Percentiles rank a stretch among this genome's conserved stretches.
Evolutionary conservation across 805 yeast genomes (phyloP).

Genomic region (Metschnikowia drakensbergensis): DNA sequence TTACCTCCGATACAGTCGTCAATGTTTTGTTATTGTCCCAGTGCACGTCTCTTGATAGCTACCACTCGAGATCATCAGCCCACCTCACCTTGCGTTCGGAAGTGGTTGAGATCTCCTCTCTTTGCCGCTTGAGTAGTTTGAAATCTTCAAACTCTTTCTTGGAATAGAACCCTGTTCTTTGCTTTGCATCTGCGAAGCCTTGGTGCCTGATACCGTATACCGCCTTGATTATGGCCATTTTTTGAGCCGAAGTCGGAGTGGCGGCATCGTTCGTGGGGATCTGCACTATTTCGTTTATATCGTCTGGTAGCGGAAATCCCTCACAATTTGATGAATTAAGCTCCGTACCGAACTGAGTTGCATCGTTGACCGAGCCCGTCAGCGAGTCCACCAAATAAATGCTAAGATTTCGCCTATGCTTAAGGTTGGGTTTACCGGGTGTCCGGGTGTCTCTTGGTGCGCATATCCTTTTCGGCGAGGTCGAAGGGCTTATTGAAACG

Average conservation of each 20-base stretch:
- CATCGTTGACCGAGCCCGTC: constrained; percentile 57
- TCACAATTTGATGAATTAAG: constrained; percentile 58
- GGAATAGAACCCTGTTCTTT: constrained; percentile 26
- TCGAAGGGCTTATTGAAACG: not conserved
- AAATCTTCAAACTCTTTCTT: constrained; percentile 26
- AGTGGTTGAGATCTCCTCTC: constrained; percentile 18
- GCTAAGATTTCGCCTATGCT: constrained; percentile 18
- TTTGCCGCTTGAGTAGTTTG: constrained; percentile 10
- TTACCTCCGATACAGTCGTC: not conserved
- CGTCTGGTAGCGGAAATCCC: constrained; percentile 60
- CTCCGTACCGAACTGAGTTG: constrained; percentile 67
- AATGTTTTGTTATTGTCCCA: constrained; percentile 2
- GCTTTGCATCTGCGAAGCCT: not conserved
- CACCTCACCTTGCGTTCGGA: constrained; percentile 25
- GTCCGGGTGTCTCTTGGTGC: constrained; percentile 31
- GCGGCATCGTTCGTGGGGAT: constrained; percentile 45
- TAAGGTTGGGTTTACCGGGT: constrained; percentile 33
- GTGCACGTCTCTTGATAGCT: not conserved
- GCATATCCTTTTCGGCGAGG: constrained; percentile 43
- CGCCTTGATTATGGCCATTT: constrained; percentile 42
- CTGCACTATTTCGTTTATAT: constrained; percentile 53
- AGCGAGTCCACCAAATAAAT: constrained; percentile 59
- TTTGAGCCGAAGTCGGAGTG: constrained; percentile 15
- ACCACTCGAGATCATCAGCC: constrained; percentile 38
- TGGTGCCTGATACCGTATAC: constrained; percentile 7